phyloP scores from a whole-genome alignment of 192 early-diverging fungal species.

The Linnemannia exigua region DNA sequence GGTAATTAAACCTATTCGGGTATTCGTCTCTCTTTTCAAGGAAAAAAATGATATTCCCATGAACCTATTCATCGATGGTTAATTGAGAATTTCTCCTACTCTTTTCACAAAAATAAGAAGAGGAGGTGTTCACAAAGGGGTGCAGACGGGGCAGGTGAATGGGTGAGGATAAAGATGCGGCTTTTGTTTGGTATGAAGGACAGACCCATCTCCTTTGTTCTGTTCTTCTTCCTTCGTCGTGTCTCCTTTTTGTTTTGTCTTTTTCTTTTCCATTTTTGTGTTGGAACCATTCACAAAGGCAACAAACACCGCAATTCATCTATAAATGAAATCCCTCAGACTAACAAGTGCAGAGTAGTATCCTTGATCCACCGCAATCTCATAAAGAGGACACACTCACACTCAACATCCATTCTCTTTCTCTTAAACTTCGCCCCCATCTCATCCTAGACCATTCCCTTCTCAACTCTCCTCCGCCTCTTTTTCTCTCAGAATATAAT shows the following conservation, averaged over 20 bases:
- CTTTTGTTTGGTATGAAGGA: no score
- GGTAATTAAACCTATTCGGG: no score
- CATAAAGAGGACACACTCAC: background rate
- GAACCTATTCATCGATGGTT: no score
- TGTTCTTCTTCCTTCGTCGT: no score
- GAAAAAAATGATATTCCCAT: no score
- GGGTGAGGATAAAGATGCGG: no score
- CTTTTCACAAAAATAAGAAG: no score
- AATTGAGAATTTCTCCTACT: no score
- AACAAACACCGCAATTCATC: background rate
- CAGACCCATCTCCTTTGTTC: no score
- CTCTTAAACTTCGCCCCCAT: background rate
- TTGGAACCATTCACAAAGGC: background rate
- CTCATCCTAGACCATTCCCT: background rate
- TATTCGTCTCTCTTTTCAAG: no score
- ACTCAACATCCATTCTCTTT: background rate
- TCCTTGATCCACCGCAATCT: background rate
- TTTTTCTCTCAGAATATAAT: background rate
- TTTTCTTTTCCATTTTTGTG: background rate
- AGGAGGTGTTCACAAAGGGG: no score
- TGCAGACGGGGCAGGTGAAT: no score
- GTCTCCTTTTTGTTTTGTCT: background rate
- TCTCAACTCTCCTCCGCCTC: background rate
- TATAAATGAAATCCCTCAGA: background rate
- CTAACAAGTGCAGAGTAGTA: background rate